A percentile compares a stretch with the other conserved stretches of the same genome.
These are phyloP conservation scores for Jaenimonas drosophilae DNA, from an alignment of 208 protist genomes.

Conservation along the genomic window DNA sequence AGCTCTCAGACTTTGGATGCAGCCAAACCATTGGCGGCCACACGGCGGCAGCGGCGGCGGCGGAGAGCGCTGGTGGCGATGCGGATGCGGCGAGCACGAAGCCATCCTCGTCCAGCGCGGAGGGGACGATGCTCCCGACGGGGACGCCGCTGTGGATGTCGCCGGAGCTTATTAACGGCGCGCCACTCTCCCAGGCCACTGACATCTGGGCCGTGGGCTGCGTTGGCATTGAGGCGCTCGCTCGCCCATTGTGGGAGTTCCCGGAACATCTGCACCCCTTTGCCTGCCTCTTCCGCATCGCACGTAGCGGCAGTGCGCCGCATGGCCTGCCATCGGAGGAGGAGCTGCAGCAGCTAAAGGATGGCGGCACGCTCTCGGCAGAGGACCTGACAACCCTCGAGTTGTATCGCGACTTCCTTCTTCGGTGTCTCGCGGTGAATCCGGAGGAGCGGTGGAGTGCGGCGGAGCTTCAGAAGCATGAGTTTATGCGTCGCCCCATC, in stretches of 20 bases:
- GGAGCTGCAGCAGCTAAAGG: constrained; percentile 19
- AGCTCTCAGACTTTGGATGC: constrained; percentile 76
- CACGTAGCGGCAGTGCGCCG: constrained; percentile 25
- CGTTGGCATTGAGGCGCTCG: constrained; percentile 71
- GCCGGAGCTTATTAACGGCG: constrained; percentile 58
- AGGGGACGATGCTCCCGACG: constrained; percentile 11
- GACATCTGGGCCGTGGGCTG: constrained; percentile 81
- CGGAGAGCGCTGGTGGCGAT: constrained; percentile 10
- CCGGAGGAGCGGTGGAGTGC: constrained; percentile 35
- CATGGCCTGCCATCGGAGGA: constrained; percentile 32
- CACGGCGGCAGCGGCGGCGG: constrained; percentile 17
- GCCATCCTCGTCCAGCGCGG: neutral
- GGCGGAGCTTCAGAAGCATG: constrained; percentile 28
- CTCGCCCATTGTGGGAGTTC: constrained; percentile 35
- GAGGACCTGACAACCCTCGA: constrained; percentile 20
- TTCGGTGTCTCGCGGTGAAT: constrained; percentile 28
- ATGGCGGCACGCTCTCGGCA: neutral
- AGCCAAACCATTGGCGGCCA: constrained; percentile 28
- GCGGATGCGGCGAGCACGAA: neutral
- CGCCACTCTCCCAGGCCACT: constrained; percentile 8
- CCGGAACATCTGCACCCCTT: constrained; percentile 19
- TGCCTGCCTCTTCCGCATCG: constrained; percentile 39
- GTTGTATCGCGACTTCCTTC: constrained; percentile 48
- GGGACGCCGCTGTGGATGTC: constrained; percentile 78
- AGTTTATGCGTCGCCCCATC: too few relatives aligned